These are phyloP conservation scores for Mortierella sp. DNA, from an alignment of 371 early-diverging fungal species.

Conservation along the genomic window DNA sequence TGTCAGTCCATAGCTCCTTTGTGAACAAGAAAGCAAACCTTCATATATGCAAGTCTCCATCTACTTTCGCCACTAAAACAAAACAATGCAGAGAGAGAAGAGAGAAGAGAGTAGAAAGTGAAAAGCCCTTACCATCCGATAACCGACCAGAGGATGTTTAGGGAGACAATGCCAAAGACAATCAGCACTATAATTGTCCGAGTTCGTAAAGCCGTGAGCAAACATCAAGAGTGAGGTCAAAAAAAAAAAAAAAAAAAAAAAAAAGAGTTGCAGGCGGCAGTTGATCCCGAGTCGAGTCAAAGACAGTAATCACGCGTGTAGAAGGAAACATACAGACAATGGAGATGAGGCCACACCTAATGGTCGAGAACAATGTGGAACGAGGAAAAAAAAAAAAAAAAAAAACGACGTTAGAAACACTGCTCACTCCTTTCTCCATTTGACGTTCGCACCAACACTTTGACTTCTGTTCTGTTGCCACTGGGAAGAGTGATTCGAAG, in stretches of 20 bases:
- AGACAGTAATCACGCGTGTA: too few species aligned
- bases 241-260: too few species aligned
- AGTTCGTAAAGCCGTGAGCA: neutral
- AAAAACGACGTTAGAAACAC: too few species aligned
- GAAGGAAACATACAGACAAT: constrained; percentile 27
- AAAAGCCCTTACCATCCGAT: constrained; percentile 34
- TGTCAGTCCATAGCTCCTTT: too few species aligned
- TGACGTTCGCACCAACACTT: too few species aligned
- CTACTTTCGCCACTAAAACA: neutral
- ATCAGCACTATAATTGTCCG: constrained; percentile 22
- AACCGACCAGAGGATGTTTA: constrained; percentile 35
- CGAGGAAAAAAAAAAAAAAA: neutral
- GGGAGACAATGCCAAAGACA: constrained; percentile 16
- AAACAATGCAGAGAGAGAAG: neutral
- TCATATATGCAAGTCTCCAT: too few species aligned
- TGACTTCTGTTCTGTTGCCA: neutral
- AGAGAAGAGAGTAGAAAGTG: neutral
- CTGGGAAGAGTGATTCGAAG: neutral
- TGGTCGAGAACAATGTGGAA: too few species aligned
- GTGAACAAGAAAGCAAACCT: neutral
- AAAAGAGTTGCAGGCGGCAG: too few species aligned
- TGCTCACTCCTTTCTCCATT: too few species aligned
- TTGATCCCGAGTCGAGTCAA: too few species aligned
- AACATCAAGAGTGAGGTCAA: too few species aligned
- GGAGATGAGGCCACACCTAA: constrained; percentile 39